Evolutionary conservation across 2,329 filamentous ascomycete species (phyloP), one percentile per base, ranked within the genome.

Genomic region (Hawksworthiomyces lignivorus): DNA sequence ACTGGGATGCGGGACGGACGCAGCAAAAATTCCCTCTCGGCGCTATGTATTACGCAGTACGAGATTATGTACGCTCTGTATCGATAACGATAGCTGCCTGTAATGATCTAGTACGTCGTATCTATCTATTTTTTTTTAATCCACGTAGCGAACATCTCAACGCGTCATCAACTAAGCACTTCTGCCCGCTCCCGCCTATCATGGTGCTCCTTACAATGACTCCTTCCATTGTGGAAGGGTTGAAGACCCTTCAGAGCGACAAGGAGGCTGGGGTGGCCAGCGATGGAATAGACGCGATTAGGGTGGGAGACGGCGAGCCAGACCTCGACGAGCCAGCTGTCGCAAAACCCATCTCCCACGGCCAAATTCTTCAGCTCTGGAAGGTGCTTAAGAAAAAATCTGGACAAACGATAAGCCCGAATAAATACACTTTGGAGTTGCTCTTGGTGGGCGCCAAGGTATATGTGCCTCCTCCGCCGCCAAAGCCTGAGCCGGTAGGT

Each of bases 151-250:
- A n/a, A n/a, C n/a, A n/a, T n/a, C n/a, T n/a, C n/a, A n/a, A n/a
- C n/a, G n/a, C n/a, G n/a, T n/a, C n/a, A n/a, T n/a, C n/a, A n/a
- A n/a, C n/a, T n/a, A n/a, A n/a, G n/a, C n/a, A n/a, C n/a, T n/a
- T n/a, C n/a, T n/a, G n/a, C n/a, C n/a, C n/a, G n/a, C n/a, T n/a
- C 12, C 31, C 2, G 6, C 14, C 32, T 21, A 15, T 22, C 6
- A 90, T 90, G 85, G 84, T 89, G 15, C 69, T 84, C 32, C 76
- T 92, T 31, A 85, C 80, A n/a, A 82, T 87, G 70, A 89, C 84
- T 4, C 60, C 74, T 52, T 67, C 75, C 51, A 77, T 86, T 22
- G 75, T 82, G 62, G 76, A 77, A 58, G 82, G 73, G 0, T 55
- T 89, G 10, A 53, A 66, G 14, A 12, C 58, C 59, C 9, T 41